Conservation (phyloP, 169 alveolate genomes). For the Plasmodium ovale region DNA sequence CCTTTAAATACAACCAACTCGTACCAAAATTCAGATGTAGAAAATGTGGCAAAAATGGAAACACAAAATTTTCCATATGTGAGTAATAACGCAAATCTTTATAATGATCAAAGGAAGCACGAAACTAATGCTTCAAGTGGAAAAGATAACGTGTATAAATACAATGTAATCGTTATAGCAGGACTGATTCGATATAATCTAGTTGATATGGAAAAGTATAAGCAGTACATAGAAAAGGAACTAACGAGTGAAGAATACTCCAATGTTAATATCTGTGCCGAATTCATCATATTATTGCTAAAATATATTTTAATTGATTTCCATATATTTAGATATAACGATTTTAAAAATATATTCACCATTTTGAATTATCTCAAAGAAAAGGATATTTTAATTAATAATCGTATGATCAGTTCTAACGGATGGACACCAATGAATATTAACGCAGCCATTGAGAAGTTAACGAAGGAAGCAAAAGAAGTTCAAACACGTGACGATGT, state of each 20-base stretch:
- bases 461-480: slow-evolving; percentile 32
- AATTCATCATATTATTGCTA: slow-evolving; percentile 26
- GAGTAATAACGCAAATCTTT: neutral
- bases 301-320: slow-evolving; percentile 70
- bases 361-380: slow-evolving; percentile 38
- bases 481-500: slow-evolving; percentile 20
- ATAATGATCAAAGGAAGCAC: neutral
- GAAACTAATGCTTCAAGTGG: neutral
- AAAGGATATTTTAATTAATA: too few species aligned
- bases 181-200: slow-evolving; percentile 68
- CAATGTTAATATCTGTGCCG: neutral
- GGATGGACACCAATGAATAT: slow-evolving; percentile 10
- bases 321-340: slow-evolving; percentile 42
- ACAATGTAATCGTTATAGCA: slow-evolving; percentile 47
- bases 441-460: slow-evolving; percentile 39
- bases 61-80: neutral
- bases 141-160: slow-evolving; percentile 11
- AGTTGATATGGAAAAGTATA: slow-evolving; percentile 56
- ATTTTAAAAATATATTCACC: slow-evolving; percentile 60
- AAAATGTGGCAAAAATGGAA: neutral
- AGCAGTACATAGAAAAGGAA: slow-evolving; percentile 26
- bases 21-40: neutral
- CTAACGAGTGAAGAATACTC: slow-evolving; percentile 5
- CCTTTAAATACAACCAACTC: neutral
- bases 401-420: slow-evolving; percentile 5